Base-by-base conservation (phyloP, 2,329 filamentous ascomycete species). In the Seiridium unicorne region DNA sequence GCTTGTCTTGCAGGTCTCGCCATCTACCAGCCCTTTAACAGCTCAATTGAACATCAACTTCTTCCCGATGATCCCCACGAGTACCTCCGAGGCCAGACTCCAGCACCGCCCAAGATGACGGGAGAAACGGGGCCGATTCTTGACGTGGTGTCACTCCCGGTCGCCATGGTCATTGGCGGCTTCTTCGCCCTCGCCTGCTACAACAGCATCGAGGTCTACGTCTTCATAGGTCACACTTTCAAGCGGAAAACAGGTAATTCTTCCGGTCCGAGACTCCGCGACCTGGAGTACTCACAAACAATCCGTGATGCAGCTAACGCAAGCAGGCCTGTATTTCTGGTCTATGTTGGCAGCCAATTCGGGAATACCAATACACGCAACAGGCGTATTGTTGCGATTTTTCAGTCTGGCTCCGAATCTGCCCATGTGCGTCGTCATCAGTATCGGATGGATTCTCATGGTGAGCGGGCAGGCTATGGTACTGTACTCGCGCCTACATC, bases 401-500 rank as follows among this genome's bases (percentile, higher is more conserved):
- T 66, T 69, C 57, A 51, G 38, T 2, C 34, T 68, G 34, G 62
- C 59, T 11, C 60, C 61, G 18, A 53, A 57, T 8, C 32, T 66
- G 10, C 65, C 62, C 10, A 63, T 65, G 57, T 38, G 61, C 38
- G 54, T 63, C 3, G 10, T 62, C 44, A 58, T 76, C 58, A 56
- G 68, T 44, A 61, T 88, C 59, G 85, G 84, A 9, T 84, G 86
- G 82, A 83, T 81, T 69, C 66, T 74, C 4, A 85, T 87, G 77
- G 80, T 87, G 7, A 82, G 82, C 13, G 86, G 86, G 3, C 82
- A 86, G 66, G 79, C 81, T 0, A 64, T 84, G 13, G 83, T 87
- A 4, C 73, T 87, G 3, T 87, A 84, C 70, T 88, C 85, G 53
- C 79, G 86, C 31, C 77, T 87, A 8, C 82, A 89, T 66, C 75